These are phyloP conservation scores for Trichophyton benhamiae DNA, from an alignment of 2,329 filamentous ascomycete species.

Conservation along the genomic window DNA sequence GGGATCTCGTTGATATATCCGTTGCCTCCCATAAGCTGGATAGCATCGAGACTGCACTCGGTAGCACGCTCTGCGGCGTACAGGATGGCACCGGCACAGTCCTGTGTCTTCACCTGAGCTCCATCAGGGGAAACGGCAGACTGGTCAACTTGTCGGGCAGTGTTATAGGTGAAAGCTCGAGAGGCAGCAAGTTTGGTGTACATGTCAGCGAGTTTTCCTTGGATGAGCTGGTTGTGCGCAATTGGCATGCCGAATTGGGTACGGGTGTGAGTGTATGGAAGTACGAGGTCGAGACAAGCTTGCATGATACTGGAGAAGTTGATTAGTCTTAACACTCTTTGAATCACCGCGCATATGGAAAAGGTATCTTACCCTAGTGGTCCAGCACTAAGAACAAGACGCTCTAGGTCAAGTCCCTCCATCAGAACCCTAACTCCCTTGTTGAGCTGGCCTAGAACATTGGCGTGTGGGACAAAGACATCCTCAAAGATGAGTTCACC, in stretches of 20 bases:
- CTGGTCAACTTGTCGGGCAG: conserved; percentile 70
- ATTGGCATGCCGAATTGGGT: conserved; percentile 81
- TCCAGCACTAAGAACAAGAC: conserved; percentile 80
- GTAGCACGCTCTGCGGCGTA: conserved; percentile 87
- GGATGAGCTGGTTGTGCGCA: conserved; percentile 83
- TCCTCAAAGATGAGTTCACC: conserved; percentile 85
- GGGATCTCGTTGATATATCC: conserved; percentile 94
- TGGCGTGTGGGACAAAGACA: conserved; percentile 74
- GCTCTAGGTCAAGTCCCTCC: conserved; percentile 89
- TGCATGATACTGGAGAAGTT: conserved; percentile 59
- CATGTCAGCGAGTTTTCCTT: conserved; percentile 92
- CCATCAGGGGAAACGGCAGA: conserved; percentile 33
- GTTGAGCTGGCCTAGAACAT: conserved; percentile 69
- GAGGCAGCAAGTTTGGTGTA: conserved; percentile 83
- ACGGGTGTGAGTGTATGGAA: conserved; percentile 80
- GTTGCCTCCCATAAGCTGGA: conserved; percentile 82
- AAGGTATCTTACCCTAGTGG: conserved; percentile 52
- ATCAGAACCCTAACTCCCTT: conserved; percentile 82
- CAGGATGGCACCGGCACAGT: conserved; percentile 87
- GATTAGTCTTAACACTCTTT: neutral
- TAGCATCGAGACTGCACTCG: conserved; percentile 50
- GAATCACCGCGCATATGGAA: neutral
- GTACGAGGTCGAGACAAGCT: conserved; percentile 67
- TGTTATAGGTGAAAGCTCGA: conserved; percentile 75
- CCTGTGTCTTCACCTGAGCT: conserved; percentile 59